Evolutionary conservation across 2,329 filamentous ascomycete species (phyloP).

Genomic region (Fusarium cyanostomum): DNA sequence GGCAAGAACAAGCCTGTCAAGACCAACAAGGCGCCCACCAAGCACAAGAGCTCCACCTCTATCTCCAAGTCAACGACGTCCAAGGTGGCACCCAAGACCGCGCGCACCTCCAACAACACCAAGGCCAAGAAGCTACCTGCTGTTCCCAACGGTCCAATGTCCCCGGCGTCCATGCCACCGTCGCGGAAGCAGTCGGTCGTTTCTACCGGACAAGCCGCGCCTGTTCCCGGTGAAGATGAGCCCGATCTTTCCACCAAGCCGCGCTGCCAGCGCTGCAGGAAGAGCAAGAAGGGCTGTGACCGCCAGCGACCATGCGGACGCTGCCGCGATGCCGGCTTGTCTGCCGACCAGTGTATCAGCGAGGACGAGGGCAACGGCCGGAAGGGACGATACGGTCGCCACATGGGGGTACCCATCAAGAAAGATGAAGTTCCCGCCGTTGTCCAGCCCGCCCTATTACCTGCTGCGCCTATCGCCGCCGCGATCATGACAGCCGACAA

Average conservation of each 20-base stretch:
- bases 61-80: slow-evolving; percentile 46
- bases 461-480: slow-evolving; percentile 56
- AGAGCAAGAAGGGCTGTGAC: slow-evolving; percentile 99
- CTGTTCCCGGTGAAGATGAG: slow-evolving; percentile 79
- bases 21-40: slow-evolving; percentile 53
- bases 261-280: slow-evolving; percentile 96
- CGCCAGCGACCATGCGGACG: slow-evolving; percentile 93
- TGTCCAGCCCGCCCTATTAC: slow-evolving; percentile 52
- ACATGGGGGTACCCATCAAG: slow-evolving; percentile 74
- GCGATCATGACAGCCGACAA: slow-evolving; percentile 57
- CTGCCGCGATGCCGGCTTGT: slow-evolving; percentile 95
- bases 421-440: slow-evolving; percentile 60
- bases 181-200: slow-evolving; percentile 80
- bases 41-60: slow-evolving; percentile 51
- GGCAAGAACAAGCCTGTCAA: slow-evolving; percentile 53
- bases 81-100: slow-evolving; percentile 54
- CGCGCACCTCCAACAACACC: slow-evolving; percentile 49
- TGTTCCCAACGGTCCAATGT: slow-evolving; percentile 61
- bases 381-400: slow-evolving; percentile 87
- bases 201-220: slow-evolving; percentile 60
- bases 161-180: slow-evolving; percentile 73
- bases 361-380: slow-evolving; percentile 98
- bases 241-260: slow-evolving; percentile 95
- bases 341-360: slow-evolving; percentile 92
- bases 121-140: slow-evolving; percentile 64